Conservation (phyloP, 768 basidiomycete genomes). For the Polyporus arcularius region DNA sequence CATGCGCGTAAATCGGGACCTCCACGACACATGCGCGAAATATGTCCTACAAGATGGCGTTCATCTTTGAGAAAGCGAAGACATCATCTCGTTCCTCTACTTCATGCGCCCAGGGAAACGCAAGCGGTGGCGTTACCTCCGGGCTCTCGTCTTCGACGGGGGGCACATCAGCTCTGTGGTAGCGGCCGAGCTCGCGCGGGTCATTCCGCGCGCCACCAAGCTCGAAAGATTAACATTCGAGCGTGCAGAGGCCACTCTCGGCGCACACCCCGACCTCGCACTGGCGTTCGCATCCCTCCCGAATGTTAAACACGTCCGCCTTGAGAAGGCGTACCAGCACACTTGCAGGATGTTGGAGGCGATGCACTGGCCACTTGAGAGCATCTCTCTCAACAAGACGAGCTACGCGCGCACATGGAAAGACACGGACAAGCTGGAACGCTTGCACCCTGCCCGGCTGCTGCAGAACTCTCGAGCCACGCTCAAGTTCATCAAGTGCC, state of each 20-base stretch:
- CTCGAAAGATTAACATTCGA: background rate
- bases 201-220: background rate
- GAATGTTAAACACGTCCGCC: background rate
- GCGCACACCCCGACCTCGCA: background rate
- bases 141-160: background rate
- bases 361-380: constrained; percentile 1
- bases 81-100: background rate
- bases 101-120: background rate
- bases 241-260: background rate
- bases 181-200: background rate
- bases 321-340: background rate
- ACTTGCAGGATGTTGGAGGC: constrained; percentile 2
- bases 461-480: background rate
- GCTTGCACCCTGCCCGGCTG: constrained; percentile 1
- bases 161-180: background rate
- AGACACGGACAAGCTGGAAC: background rate
- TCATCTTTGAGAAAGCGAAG: background rate
- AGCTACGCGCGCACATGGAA: background rate
- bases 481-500: background rate
- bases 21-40: background rate
- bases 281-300: background rate
- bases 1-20: background rate
- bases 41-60: background rate
- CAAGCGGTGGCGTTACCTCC: constrained; percentile 1
- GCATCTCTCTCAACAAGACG: background rate